These are phyloP conservation scores for Prunus salicina DNA, from an alignment of 306 rosid genomes.

Conservation along the genomic window DNA sequence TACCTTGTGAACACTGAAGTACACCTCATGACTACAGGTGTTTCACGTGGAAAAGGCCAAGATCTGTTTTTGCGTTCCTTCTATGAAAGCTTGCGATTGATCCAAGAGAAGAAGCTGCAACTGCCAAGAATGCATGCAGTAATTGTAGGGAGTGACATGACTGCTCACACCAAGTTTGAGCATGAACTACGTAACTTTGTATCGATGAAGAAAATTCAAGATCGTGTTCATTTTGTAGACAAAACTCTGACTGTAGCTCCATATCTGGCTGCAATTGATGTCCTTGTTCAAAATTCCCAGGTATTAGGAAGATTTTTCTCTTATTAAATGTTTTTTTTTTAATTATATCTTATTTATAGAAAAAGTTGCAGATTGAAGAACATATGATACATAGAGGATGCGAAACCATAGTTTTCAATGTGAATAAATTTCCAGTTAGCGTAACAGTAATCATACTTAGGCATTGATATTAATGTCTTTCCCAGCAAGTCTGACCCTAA, in stretches of 20 bases:
- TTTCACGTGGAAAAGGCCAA: conserved; percentile 95
- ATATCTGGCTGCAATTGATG: conserved; percentile 90
- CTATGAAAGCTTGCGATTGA: conserved; percentile 58
- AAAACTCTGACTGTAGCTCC: conserved; percentile 93
- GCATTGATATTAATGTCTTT: background rate
- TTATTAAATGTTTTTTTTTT: conserved; percentile 6
- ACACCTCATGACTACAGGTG: conserved; percentile 47
- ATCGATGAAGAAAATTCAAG: conserved; percentile 62
- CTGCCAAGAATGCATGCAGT: conserved; percentile 87
- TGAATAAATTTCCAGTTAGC: background rate
- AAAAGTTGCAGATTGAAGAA: background rate
- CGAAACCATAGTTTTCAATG: conserved; percentile 10
- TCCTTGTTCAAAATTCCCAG: conserved; percentile 97
- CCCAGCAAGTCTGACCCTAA: background rate
- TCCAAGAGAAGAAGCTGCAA: conserved; percentile 75
- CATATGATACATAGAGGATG: background rate
- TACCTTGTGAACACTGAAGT: background rate
- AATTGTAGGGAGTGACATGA: conserved; percentile 89
- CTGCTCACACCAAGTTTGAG: conserved; percentile 76
- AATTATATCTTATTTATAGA: background rate
- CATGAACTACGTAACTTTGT: conserved; percentile 71
- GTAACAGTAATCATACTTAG: background rate
- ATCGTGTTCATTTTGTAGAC: conserved; percentile 85
- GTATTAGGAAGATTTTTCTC: conserved; percentile 26
- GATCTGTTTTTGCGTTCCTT: conserved; percentile 85